phyloP scores from a whole-genome alignment of 305 asterid genomes.

The Plantago lanceolata region DNA sequence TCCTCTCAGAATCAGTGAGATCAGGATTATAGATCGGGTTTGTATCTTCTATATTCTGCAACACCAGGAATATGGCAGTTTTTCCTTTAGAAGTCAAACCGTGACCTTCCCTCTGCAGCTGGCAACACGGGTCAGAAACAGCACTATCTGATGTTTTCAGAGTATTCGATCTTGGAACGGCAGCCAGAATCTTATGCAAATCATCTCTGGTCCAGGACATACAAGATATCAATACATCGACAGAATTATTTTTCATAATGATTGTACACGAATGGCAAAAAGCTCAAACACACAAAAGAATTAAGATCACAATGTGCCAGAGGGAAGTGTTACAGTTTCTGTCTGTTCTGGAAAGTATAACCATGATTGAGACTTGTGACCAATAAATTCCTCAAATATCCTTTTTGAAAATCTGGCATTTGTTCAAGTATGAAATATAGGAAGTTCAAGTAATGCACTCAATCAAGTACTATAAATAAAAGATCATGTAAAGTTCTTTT shows the following conservation, averaged over 20 bases:
- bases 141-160: constrained; percentile 35
- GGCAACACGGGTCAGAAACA: constrained; percentile 32
- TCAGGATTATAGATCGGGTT: constrained; percentile 25
- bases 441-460: not conserved
- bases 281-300: not conserved
- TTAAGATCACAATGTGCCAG: not conserved
- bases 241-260: not conserved
- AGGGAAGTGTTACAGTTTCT: not conserved
- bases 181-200: constrained; percentile 38
- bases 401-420: not conserved
- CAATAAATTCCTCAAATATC: not conserved
- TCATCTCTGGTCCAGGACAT: constrained; percentile 35
- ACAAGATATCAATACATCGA: constrained; percentile 16
- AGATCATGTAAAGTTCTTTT: not conserved
- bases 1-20: constrained; percentile 29
- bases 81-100: constrained; percentile 60
- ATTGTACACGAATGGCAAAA: not conserved
- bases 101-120: constrained; percentile 49
- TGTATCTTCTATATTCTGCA: constrained; percentile 34
- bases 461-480: not conserved
- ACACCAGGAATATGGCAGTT: constrained; percentile 51
- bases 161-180: constrained; percentile 40
- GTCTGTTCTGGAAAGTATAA: constrained; percentile 1
- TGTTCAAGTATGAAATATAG: not conserved
- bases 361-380: not conserved